Conservation (phyloP, 495 filamentous ascomycete genomes). For the Entonaema liquescens region DNA sequence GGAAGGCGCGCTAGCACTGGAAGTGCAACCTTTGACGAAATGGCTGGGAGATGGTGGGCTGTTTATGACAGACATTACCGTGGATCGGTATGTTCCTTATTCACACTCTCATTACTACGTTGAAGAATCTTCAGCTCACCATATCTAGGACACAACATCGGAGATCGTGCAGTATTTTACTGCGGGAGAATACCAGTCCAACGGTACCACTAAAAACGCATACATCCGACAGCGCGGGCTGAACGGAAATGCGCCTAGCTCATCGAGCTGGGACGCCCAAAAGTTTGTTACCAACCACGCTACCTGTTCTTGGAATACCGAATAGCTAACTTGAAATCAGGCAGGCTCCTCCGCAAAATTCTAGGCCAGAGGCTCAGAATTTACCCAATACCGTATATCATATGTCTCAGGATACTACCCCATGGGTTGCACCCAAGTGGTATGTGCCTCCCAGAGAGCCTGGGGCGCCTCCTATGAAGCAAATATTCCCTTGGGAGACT, state of each 20-base stretch:
- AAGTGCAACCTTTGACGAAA: constrained; percentile 76
- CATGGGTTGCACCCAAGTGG: constrained; percentile 86
- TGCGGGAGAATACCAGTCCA: constrained; percentile 63
- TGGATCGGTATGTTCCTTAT: constrained; percentile 55
- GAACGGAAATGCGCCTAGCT: constrained; percentile 16
- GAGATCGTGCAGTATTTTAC: constrained; percentile 61
- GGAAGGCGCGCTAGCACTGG: constrained; percentile 67
- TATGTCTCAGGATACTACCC: constrained; percentile 74
- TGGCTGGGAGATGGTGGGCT: constrained; percentile 87
- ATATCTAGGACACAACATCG: constrained; percentile 29
- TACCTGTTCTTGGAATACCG: not conserved
- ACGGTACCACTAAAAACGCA: constrained; percentile 7
- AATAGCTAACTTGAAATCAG: constrained; percentile 55
- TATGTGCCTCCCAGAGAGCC: constrained; percentile 76
- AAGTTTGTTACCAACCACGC: constrained; percentile 41
- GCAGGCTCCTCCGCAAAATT: constrained; percentile 74
- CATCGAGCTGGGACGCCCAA: constrained; percentile 54
- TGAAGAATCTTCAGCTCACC: constrained; percentile 10
- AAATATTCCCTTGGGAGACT: constrained; percentile 88
- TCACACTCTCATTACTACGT: not conserved
- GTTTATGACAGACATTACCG: constrained; percentile 88
- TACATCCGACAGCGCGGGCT: not conserved
- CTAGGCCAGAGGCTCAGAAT: constrained; percentile 79
- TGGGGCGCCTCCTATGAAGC: constrained; percentile 55
- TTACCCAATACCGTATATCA: constrained; percentile 76